Base-by-base conservation (phyloP, 2,329 filamentous ascomycete species). In the Ophiostoma piceae region DNA sequence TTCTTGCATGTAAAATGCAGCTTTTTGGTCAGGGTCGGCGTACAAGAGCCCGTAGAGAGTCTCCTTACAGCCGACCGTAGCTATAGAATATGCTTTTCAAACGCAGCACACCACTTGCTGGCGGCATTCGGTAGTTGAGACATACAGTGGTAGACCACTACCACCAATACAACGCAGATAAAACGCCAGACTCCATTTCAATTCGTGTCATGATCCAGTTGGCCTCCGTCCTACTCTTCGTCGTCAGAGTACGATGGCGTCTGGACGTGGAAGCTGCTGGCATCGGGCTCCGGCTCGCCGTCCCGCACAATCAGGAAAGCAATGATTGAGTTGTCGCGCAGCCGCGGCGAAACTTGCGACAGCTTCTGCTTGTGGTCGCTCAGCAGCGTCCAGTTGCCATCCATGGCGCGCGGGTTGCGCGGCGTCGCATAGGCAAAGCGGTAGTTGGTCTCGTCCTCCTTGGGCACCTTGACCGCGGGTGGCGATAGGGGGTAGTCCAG, bases 391-490 rank as follows among this genome's bases (percentile, higher is more conserved):
- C 65, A 66, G 22, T 41, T 66, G 39, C 39, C 39, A 39, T 66
- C 65, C 37, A 66, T 16, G 16, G 29, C 37, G 39, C 65, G 65
- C 11, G 37, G 11, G 39, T 66, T 66, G 65, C 65, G 65, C n/a
- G 65, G 65, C 6, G 37, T 41, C 65, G 65, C 65, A 47, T 43
- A 66, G 9, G 65, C 65, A 32, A 66, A 8, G 22, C 39, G 65
- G n/a, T 47, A 66, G 39, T 32, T 32, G n/a, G 37, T 7, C 65
- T 66, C 65, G 22, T n/a, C 65, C 37, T 41, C 22, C 14, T 19
- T 26, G n/a, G 65, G 65, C 47, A 43, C 26, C 22, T 43, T 37
- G 37, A 62, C 32, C 7, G 37, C 77, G 73, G 77, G 76, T 76
- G 39, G 65, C 39, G 26, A 9, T 14, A 43, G 9, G 3, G 37